phyloP scores from a whole-genome alignment of 768 basidiomycete species.

The Mycena venus region DNA sequence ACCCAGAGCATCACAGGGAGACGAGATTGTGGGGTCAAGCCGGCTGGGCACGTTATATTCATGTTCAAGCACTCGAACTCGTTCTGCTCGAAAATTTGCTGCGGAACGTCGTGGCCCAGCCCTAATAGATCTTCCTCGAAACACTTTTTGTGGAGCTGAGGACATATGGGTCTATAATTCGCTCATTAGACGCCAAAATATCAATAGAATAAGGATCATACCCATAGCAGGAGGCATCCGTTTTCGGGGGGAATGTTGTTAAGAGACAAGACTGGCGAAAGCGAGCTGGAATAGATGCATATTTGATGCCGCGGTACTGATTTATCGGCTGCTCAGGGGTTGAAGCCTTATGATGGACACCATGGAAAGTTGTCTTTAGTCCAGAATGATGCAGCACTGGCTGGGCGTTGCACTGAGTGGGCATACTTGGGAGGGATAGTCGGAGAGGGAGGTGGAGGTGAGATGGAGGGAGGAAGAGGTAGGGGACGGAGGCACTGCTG shows the following conservation, averaged over 20 bases:
- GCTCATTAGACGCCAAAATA: constrained; percentile 1
- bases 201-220: constrained; percentile 45
- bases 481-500: background rate
- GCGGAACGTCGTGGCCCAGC: constrained; percentile 65
- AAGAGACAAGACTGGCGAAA: constrained; percentile 81
- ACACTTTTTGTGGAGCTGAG: constrained; percentile 65
- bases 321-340: constrained; percentile 68
- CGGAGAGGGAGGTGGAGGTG: background rate
- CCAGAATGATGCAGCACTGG: constrained; percentile 56
- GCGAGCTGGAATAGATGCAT: constrained; percentile 78
- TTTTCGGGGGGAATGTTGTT: constrained; percentile 67
- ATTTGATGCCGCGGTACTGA: constrained; percentile 85
- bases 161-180: constrained; percentile 76
- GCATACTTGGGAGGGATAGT: background rate
- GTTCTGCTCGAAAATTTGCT: constrained; percentile 70
- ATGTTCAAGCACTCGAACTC: constrained; percentile 87
- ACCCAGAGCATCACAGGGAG: constrained; percentile 89
- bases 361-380: constrained; percentile 76
- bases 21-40: constrained; percentile 62
- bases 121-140: constrained; percentile 76
- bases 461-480: background rate
- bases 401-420: background rate
- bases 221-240: constrained; percentile 79
- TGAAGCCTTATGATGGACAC: constrained; percentile 73
- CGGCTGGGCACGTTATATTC: constrained; percentile 83